Percentiles rank a stretch among this genome's conserved stretches.
Evolutionary conservation across 192 early-diverging fungal genomes (phyloP).

Genomic region (Rhizophagus clarus): DNA sequence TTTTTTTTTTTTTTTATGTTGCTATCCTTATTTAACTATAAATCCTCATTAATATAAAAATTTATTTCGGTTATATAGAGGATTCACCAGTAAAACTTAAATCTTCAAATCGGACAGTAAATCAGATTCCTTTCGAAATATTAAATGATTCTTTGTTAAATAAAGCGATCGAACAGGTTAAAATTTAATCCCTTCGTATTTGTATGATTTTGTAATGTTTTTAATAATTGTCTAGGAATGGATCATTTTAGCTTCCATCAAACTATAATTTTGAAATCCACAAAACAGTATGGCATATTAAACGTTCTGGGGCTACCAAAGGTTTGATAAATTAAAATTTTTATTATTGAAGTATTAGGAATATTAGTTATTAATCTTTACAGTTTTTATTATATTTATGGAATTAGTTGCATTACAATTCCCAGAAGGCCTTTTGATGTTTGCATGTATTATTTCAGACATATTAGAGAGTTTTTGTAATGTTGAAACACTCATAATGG

Average conservation of each 20-base stretch:
- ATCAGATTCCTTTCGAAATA: constrained; percentile 86
- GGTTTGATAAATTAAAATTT: constrained; percentile 43
- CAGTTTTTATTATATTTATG: neutral
- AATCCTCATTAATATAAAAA: neutral
- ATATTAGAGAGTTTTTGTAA: constrained; percentile 86
- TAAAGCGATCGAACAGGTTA: constrained; percentile 74
- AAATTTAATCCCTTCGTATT: constrained; percentile 28
- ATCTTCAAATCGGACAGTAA: constrained; percentile 48
- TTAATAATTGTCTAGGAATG: constrained; percentile 19
- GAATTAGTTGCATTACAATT: constrained; percentile 88
- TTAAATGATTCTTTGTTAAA: constrained; percentile 79
- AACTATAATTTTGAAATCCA: constrained; percentile 99
- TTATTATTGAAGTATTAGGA: neutral
- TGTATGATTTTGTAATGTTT: neutral
- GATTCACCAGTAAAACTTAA: neutral
- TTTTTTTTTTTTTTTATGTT: neutral
- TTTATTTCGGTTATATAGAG: neutral
- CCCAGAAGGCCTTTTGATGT: constrained; percentile 96
- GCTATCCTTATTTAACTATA: neutral
- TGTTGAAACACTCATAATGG: constrained; percentile 95
- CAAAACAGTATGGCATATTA: constrained; percentile 92
- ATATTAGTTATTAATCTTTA: neutral
- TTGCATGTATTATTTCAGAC: constrained; percentile 89
- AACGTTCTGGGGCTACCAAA: constrained; percentile 70
- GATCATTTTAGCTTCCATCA: constrained; percentile 61